Evolutionary conservation across 78 protist species (phyloP), one percentile per base, ranked within the genome.

Genomic region (Salpingoeca rosetta): DNA sequence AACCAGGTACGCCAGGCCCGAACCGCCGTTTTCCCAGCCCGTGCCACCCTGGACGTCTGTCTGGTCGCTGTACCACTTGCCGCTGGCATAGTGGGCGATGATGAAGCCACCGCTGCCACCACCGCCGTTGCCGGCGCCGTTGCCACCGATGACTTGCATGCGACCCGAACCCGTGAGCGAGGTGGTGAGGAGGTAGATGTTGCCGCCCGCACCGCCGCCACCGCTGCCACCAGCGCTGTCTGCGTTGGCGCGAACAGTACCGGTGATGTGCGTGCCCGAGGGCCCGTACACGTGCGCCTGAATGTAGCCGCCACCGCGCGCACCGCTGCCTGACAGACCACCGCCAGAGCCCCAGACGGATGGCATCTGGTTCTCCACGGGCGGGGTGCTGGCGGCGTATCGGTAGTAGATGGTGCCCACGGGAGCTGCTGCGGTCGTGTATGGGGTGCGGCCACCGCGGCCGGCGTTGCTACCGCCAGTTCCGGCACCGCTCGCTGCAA

Each of bases 91-190:
- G 82, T 39, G 24, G 37, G 42, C 10, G 37, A 38, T 25, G 2
- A 78, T 37, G 56, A 22, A 38, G 11, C 82, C 82, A 25, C 82
- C 82, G 37, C 39, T 56, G 56, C 82, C 82, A 26, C 77, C 77
- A 35, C 77, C 77, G 36, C 77, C 28, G 36, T 35, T 26, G 28
- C 38, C 36, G 28, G 12, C 26, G 77, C 38, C 12, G 77, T 35
- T 26, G 28, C 77, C 77, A 35, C 77, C 77, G 38, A 26, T 7
- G 77, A 11, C 12, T 10, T 35, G 26, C 12, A 73, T 11, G 12
- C 12, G 12, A 73, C 77, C 77, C 26, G 40, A 3, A 28, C 38
- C 77, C 12, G 77, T 35, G 37, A 73, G 22, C 37, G 12, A 3
- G 77, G 7, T 73, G 38, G 22, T 24, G 28, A 7, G 7, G 38